Percentiles rank a stretch among this genome's conserved stretches.
Evolutionary conservation across 345 rosid genomes (phyloP).

Genomic region (Eucalyptus virginea): DNA sequence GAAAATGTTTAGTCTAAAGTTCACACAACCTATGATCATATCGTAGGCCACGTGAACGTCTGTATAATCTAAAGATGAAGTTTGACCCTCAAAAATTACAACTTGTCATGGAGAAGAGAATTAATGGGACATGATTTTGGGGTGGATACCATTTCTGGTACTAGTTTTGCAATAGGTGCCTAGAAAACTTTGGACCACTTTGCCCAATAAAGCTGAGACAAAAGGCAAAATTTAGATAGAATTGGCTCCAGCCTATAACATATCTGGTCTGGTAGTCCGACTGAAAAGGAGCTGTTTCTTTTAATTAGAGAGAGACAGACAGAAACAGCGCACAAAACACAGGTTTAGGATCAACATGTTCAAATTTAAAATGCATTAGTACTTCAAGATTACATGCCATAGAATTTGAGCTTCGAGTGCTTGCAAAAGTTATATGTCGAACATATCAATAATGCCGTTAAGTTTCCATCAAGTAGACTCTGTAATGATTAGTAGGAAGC

Average conservation of each 20-base stretch:
- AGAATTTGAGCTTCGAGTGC: not conserved
- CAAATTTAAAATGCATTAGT: not conserved
- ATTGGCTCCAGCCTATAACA: not conserved
- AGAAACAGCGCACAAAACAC: not conserved
- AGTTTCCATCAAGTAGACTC: too few species aligned
- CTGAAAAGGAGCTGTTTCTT: not conserved
- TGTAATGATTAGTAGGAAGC: too few species aligned
- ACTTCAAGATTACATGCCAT: not conserved
- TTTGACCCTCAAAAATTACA: not conserved
- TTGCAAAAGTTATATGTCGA: too few species aligned
- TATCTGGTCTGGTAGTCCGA: rapidly evolving
- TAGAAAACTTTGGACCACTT: too few species aligned
- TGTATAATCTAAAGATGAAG: not conserved
- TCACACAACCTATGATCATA: not conserved
- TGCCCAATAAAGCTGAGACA: not conserved
- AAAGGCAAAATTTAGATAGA: not conserved
- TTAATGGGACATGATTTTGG: not conserved
- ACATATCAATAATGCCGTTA: too few species aligned
- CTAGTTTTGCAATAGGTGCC: not conserved
- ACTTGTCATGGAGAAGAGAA: not conserved
- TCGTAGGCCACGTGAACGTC: not conserved
- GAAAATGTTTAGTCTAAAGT: not conserved
- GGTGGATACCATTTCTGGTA: not conserved
- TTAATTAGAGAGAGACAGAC: not conserved
- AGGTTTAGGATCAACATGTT: too few species aligned